Percentiles rank a stretch among this genome's conserved stretches.
phyloP scores from a whole-genome alignment of 1,284 basidiomycete species.

The Flammula alnicola region DNA sequence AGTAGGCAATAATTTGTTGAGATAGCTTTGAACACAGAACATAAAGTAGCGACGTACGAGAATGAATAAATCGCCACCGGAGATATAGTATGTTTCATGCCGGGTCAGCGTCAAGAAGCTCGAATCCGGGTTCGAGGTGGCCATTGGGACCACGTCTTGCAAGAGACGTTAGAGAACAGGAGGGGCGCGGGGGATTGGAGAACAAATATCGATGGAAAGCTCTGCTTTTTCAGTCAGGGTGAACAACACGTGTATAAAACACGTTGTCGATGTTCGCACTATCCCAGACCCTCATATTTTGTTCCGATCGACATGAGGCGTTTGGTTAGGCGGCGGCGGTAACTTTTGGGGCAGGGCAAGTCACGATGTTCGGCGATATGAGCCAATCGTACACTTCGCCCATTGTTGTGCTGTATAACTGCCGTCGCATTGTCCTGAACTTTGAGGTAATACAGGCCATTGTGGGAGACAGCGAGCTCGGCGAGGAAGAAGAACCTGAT shows the following conservation, averaged over 20 bases:
- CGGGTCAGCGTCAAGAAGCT: conserved; percentile 37
- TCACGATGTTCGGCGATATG: conserved; percentile 1
- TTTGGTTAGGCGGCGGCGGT: conserved; percentile 19
- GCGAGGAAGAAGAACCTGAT: too few relatives aligned
- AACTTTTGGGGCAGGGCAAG: neutral
- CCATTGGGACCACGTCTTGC: neutral
- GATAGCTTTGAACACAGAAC: neutral
- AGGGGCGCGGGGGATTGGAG: neutral
- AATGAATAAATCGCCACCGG: conserved; percentile 55
- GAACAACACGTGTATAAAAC: conserved; percentile 35
- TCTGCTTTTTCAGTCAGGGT: conserved; percentile 35
- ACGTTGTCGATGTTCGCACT: conserved; percentile 29
- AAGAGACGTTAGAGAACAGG: conserved; percentile 26
- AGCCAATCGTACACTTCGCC: neutral
- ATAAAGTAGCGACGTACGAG: conserved; percentile 35
- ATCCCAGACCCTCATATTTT: conserved; percentile 9
- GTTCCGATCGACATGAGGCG: conserved; percentile 30
- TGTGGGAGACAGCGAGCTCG: neutral
- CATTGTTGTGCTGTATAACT: conserved; percentile 20
- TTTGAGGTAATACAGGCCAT: neutral
- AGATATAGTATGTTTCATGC: conserved; percentile 56
- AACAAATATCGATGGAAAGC: neutral
- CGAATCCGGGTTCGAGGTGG: neutral
- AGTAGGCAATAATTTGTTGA: conserved; percentile 1
- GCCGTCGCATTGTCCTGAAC: neutral